A percentile compares a stretch with the other conserved stretches of the same genome.
Conservation (phyloP, 1,284 basidiomycete species). For the Violaceomyces palustris region DNA sequence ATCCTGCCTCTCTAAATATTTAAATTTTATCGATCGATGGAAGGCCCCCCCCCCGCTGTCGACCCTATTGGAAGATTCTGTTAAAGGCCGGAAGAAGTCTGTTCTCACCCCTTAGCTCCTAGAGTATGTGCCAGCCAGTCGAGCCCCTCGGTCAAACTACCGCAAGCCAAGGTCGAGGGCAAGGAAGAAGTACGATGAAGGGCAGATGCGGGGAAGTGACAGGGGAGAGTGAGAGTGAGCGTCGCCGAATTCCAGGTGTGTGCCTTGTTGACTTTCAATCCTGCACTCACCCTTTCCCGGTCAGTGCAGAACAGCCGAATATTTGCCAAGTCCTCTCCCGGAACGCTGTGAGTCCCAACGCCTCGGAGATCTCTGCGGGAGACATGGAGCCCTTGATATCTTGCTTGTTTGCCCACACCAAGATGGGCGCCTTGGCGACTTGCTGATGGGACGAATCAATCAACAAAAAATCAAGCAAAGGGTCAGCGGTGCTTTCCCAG, state of each 20-base stretch:
- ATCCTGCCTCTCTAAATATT: too few species aligned
- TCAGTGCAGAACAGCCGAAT: constrained; percentile 57
- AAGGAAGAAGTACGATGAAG: background rate
- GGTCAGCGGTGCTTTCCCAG: background rate
- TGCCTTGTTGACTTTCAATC: background rate
- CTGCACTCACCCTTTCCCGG: constrained; percentile 47
- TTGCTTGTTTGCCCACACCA: constrained; percentile 59
- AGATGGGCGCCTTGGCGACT: constrained; percentile 53
- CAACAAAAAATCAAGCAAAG: background rate
- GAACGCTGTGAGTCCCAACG: constrained; percentile 56
- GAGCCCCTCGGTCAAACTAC: constrained; percentile 39
- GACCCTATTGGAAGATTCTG: too few species aligned
- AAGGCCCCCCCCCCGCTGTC: too few species aligned
- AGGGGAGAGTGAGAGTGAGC: background rate
- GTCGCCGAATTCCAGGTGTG: too few species aligned
- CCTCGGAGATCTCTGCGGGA: constrained; percentile 57
- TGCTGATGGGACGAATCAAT: constrained; percentile 41
- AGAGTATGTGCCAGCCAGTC: constrained; percentile 45
- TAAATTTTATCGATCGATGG: too few species aligned
- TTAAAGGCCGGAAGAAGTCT: constrained; percentile 1
- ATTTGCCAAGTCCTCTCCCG: constrained; percentile 58
- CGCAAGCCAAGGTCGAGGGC: background rate
- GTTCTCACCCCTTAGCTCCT: constrained; percentile 24
- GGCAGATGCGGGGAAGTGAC: background rate
- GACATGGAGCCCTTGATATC: constrained; percentile 55